These are phyloP conservation scores for Vaccinium myrtillus DNA, from an alignment of 148 eudicot genomes.

Conservation along the genomic window DNA sequence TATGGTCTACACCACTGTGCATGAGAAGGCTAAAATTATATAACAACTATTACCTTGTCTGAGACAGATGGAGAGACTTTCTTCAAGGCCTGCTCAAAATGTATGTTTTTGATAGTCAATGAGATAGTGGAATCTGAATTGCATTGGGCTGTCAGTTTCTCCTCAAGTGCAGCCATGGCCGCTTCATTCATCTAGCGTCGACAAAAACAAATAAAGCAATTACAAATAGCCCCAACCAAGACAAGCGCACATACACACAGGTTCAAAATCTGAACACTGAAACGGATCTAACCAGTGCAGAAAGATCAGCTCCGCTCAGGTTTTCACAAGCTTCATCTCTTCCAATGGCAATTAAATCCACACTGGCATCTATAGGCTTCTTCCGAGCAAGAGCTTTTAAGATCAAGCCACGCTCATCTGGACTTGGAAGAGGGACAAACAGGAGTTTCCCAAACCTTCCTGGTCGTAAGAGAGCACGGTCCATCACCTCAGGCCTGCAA, in stretches of 20 bases:
- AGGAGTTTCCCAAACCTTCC: slow-evolving; percentile 76
- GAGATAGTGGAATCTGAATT: slow-evolving; percentile 16
- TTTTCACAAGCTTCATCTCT: slow-evolving; percentile 48
- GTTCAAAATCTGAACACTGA: not conserved
- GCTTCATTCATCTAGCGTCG: slow-evolving; percentile 67
- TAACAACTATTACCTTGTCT: slow-evolving; percentile 31
- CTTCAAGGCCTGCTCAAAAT: slow-evolving; percentile 41
- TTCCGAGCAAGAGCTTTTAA: slow-evolving; percentile 62
- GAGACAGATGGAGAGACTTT: slow-evolving; percentile 52
- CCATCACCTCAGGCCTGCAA: slow-evolving; percentile 83
- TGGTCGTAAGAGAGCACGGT: slow-evolving; percentile 66
- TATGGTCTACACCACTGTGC: not conserved
- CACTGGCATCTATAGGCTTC: slow-evolving; percentile 60
- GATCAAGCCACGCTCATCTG: slow-evolving; percentile 71
- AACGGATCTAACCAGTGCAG: slow-evolving; percentile 57
- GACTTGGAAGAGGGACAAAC: slow-evolving; percentile 70
- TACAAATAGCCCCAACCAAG: not conserved
- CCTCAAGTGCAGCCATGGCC: slow-evolving; percentile 69
- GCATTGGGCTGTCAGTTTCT: slow-evolving; percentile 28
- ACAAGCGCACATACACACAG: not conserved
- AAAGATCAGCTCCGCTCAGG: slow-evolving; percentile 88
- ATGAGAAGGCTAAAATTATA: not conserved
- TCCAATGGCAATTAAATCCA: slow-evolving; percentile 70
- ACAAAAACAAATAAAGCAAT: not conserved
- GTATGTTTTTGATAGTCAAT: slow-evolving; percentile 33